These are phyloP conservation scores for Dillenia turbinata DNA, from an alignment of 164 flowering plant genomes.

Conservation along the genomic window DNA sequence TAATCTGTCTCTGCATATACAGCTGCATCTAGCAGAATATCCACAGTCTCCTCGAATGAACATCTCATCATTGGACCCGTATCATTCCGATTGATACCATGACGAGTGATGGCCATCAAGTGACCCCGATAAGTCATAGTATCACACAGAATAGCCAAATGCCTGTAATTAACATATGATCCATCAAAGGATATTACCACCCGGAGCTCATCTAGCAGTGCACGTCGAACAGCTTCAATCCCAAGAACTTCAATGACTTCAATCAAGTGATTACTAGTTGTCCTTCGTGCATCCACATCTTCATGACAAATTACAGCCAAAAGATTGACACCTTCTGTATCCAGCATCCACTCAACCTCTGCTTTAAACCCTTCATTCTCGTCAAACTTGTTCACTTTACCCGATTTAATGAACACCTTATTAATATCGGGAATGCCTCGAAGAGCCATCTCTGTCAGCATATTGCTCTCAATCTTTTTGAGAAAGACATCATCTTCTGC, in stretches of 20 bases:
- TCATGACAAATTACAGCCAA: constrained; percentile 95
- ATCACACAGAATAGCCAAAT: constrained; percentile 92
- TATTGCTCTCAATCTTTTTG: constrained; percentile 92
- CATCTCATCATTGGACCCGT: constrained; percentile 99
- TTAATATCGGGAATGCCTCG: constrained; percentile 95
- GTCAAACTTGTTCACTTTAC: constrained; percentile 71
- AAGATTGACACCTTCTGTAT: constrained; percentile 96
- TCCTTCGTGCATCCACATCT: constrained; percentile 87
- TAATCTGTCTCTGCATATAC: constrained; percentile 87
- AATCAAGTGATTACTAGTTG: constrained; percentile 94
- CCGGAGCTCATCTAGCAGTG: constrained; percentile 87
- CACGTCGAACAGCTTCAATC: constrained; percentile 89
- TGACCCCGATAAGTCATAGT: constrained; percentile 99
- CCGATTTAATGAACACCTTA: constrained; percentile 85
- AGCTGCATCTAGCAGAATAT: constrained; percentile 97
- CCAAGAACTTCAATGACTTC: constrained; percentile 99
- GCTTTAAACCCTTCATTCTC: constrained; percentile 84
- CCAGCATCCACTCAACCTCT: constrained; percentile 94
- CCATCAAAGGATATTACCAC: constrained; percentile 99
- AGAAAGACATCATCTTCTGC: constrained; percentile 99
- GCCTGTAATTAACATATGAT: constrained; percentile 95
- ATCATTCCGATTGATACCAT: constrained; percentile 94
- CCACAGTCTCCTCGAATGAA: constrained; percentile 98
- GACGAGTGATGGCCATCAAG: constrained; percentile 98
- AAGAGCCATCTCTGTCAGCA: constrained; percentile 98